Evolutionary conservation across 2,329 filamentous ascomycete species (phyloP).

Genomic region (Cordyceps cicadae): DNA sequence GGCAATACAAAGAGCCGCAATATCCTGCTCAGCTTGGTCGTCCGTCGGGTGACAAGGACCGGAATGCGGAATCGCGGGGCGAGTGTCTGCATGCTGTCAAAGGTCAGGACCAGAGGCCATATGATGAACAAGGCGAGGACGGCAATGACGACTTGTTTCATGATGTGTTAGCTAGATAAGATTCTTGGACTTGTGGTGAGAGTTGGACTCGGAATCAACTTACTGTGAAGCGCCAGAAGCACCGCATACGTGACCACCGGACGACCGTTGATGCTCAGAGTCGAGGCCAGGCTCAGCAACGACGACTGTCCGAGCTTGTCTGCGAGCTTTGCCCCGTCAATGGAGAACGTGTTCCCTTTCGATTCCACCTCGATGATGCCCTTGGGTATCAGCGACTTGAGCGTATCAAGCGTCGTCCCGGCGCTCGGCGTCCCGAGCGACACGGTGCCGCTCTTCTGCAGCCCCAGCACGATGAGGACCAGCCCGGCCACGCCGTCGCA

Average conservation of each 20-base stretch:
- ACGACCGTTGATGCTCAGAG: background rate
- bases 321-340: constrained; percentile 19
- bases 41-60: constrained; percentile 17
- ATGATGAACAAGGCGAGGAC: constrained; percentile 19
- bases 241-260: background rate
- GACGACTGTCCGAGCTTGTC: constrained; percentile 15
- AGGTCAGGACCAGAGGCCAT: constrained; percentile 21
- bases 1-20: constrained; percentile 20
- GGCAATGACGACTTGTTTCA: constrained; percentile 13
- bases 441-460: constrained; percentile 19
- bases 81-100: constrained; percentile 21
- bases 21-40: constrained; percentile 18
- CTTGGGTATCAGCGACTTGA: constrained; percentile 20
- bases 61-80: constrained; percentile 17
- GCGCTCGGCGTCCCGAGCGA: constrained; percentile 3
- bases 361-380: constrained; percentile 21
- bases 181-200: background rate
- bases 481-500: constrained; percentile 28
- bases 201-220: background rate
- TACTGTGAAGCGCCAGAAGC: background rate
- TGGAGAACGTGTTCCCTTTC: constrained; percentile 20
- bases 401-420: constrained; percentile 10
- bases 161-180: background rate
- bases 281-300: constrained; percentile 7
- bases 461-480: constrained; percentile 19